A percentile compares a stretch with the other conserved stretches of the same genome.
Evolutionary conservation across 257 asterid species (phyloP).

Genomic region (Plantago major): DNA sequence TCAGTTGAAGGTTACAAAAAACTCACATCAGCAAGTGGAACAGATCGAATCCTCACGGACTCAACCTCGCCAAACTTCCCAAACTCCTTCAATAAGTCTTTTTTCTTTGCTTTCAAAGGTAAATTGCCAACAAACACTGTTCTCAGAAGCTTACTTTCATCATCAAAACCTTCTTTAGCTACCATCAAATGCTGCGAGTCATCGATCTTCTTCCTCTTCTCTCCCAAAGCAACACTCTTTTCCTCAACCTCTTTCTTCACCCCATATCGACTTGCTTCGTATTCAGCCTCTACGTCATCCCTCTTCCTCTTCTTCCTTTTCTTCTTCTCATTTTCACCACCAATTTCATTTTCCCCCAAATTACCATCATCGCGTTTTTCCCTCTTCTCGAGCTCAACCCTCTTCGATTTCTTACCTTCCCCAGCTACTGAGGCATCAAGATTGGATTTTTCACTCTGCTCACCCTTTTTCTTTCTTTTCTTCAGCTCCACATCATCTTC

Average conservation of each 20-base stretch:
- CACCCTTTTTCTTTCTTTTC: constrained; percentile 33
- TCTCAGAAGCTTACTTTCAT: constrained; percentile 77
- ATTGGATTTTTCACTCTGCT: constrained; percentile 16
- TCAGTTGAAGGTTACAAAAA: constrained; percentile 3
- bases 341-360: constrained; percentile 3
- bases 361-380: background rate
- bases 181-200: constrained; percentile 72
- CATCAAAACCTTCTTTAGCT: constrained; percentile 82
- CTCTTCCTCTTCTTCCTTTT: constrained; percentile 84
- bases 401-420: constrained; percentile 32
- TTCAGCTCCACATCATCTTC: constrained; percentile 5
- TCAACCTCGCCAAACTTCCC: constrained; percentile 80
- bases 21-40: constrained; percentile 84
- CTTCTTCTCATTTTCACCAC: constrained; percentile 25
- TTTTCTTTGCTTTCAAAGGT: constrained; percentile 79
- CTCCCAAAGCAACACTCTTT: constrained; percentile 51
- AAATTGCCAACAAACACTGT: constrained; percentile 92
- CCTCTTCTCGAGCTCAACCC: constrained; percentile 4
- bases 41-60: constrained; percentile 85
- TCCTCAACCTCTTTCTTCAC: constrained; percentile 21
- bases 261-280: constrained; percentile 66
- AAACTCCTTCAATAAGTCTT: constrained; percentile 67
- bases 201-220: constrained; percentile 87
- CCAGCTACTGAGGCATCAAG: constrained; percentile 22
- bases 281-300: constrained; percentile 84